Base-by-base conservation (phyloP, 2,329 filamentous ascomycete species). In the Stagonosporopsis rhizophila region DNA sequence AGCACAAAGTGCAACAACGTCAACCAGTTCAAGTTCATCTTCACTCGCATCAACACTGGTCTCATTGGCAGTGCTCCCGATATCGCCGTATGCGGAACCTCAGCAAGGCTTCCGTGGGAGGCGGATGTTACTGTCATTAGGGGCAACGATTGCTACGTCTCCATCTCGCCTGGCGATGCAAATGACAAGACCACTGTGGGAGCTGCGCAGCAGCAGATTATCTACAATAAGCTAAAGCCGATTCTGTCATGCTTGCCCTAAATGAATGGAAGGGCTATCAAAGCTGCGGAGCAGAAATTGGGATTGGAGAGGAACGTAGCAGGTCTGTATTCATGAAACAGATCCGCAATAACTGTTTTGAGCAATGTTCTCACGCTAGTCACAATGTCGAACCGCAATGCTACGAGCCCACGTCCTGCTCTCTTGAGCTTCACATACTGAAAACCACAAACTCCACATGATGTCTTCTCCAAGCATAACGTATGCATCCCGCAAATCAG, bases 91-190 rank as follows among this genome's bases (percentile, higher is more conserved):
- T 90, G 88, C 67, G 84, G 82, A 0, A 74, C 66, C 30, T 76
- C 62, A 0, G 42, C 53, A 8, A 77, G 83, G 11, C 74, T 90
- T 61, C 87, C 88, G 0, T 84, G 80, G 5, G 88, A 90, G 77
- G 73, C 73, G 0, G 75, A 77, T 3, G 84, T 90, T 0, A 74
- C 83, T 3, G 62, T 77, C 2, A 74, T 77, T 2, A 75, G 72
- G 1, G 84, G 83, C 0, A 53, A 44, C 9, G 54, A 53, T 25
- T 91, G 88, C 68, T 85, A 82, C 70, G 83, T 84, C 17, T 84
- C 85, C 37, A 79, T 91, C 40, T 89, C 86, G 59, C 82, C 89
- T 4, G 88, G 85, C 0, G 78, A 84, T 64, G 83, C 86, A 11
- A 75, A 71, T 2, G 82, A 85, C 55, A 90, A 89, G 81, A 80